Percentiles rank a stretch among this genome's conserved stretches.
phyloP scores from a whole-genome alignment of 495 filamentous ascomycete species.

The Aspergillus wentii region DNA sequence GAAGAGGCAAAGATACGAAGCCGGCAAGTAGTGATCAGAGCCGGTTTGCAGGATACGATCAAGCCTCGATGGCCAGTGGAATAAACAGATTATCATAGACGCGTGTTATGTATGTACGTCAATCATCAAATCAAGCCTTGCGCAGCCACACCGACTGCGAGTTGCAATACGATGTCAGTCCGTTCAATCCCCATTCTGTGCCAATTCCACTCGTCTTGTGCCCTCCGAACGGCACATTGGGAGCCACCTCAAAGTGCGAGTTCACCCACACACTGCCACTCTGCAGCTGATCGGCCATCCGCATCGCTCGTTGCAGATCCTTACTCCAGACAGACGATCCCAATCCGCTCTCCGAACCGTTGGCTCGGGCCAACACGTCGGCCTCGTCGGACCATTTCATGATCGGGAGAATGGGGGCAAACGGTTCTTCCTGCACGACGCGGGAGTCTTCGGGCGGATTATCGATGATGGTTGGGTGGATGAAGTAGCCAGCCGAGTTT shows the following conservation, averaged over 20 bases:
- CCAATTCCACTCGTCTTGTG: slow-evolving; percentile 62
- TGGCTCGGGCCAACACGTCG: slow-evolving; percentile 50
- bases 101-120: no score
- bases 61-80: slow-evolving; percentile 32
- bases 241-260: slow-evolving; percentile 35
- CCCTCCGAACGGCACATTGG: slow-evolving; percentile 53
- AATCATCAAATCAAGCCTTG: no score
- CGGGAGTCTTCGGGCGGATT: slow-evolving; percentile 45
- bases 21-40: slow-evolving; percentile 34
- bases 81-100: no score
- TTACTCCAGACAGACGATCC: slow-evolving; percentile 50
- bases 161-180: slow-evolving; percentile 52
- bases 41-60: slow-evolving; percentile 33
- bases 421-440: slow-evolving; percentile 38
- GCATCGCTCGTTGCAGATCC: slow-evolving; percentile 40
- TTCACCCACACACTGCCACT: slow-evolving; percentile 56
- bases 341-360: slow-evolving; percentile 46
- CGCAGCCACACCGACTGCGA: slow-evolving; percentile 33
- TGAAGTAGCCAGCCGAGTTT: slow-evolving; percentile 39
- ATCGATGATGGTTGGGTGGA: slow-evolving; percentile 50
- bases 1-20: slow-evolving; percentile 29
- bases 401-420: slow-evolving; percentile 49
- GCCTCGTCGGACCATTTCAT: slow-evolving; percentile 46
- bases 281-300: slow-evolving; percentile 45
- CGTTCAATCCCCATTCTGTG: slow-evolving; percentile 53